Evolutionary conservation across 495 filamentous ascomycete genomes (phyloP), one percentile per base, ranked within the genome.

Genomic region (Penicillium daleae): DNA sequence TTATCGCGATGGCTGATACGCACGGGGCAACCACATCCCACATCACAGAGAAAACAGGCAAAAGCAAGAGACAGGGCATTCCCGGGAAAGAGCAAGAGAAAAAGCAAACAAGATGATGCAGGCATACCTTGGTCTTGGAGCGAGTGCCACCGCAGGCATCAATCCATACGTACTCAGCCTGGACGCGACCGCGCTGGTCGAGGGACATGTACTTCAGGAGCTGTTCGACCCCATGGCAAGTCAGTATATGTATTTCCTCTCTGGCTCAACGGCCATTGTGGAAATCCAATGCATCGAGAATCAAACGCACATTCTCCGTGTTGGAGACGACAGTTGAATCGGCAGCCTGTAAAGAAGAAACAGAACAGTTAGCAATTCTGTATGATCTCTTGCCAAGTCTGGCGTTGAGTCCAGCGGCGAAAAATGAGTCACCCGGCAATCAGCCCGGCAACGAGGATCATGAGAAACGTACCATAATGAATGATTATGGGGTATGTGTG

Each of bases 101-200:
- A 46, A 19, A 37, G 13, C 56, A 60, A 44, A 24, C 64, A 39
- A 24, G 46, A 50, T 60, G 39, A 35, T 33, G 56, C 7, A 33
- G 62, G 80, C 92, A 83, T 82, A 96, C 95, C 87, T 92, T 93
- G 69, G 90, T 90, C 82, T 97, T 97, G 74, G 91, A 93, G 63
- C 93, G 91, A 67, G 89, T 82, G 64, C 88, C 90, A 71, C 89
- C 89, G 61, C 76, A 74, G 67, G 86, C 78, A 76, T 99, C 95
- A 71, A 99, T 93, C 95, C 95, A 99, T 82, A 99, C 88, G 84
- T 97, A 99, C 82, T 99, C 95, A 62, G 92, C 92, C 73, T 94
- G 91, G 67, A 92, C 78, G 37, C 73, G 80, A 73, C 92, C 93
- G 71, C 90, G 90, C 84, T 98, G 95, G 74, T 92, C 88, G 65